A percentile compares a stretch with the other conserved stretches of the same genome.
These are phyloP conservation scores for Metarhizium album DNA, from an alignment of 2,329 filamentous ascomycete species.

Conservation along the genomic window DNA sequence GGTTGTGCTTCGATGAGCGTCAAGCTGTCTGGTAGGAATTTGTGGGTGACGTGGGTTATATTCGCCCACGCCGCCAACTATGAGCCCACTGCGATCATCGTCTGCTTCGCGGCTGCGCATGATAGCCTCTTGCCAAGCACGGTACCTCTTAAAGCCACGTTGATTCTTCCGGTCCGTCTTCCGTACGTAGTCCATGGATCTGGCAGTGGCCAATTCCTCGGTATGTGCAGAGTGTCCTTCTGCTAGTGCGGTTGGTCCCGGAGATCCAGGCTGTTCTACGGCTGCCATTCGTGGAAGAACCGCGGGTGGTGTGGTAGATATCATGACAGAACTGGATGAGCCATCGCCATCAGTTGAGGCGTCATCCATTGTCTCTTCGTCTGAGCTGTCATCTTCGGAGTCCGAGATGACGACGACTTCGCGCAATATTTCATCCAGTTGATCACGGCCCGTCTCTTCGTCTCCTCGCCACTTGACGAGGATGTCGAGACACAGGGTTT, in stretches of 20 bases:
- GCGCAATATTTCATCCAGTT: conserved; percentile 54
- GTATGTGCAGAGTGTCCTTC: neutral
- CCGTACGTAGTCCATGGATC: conserved; percentile 10
- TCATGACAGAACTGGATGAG: conserved; percentile 10
- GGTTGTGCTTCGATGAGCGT: neutral
- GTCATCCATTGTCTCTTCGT: conserved; percentile 23
- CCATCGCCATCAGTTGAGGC: conserved; percentile 20
- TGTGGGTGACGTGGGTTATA: conserved; percentile 3
- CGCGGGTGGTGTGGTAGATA: conserved; percentile 9
- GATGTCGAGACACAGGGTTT: conserved; percentile 49
- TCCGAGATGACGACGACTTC: conserved; percentile 59
- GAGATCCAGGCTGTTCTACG: conserved; percentile 1
- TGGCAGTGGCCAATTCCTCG: conserved; percentile 12
- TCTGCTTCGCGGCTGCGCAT: conserved; percentile 18
- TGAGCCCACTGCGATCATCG: conserved; percentile 10
- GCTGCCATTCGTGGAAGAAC: neutral
- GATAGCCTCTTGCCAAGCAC: conserved; percentile 31
- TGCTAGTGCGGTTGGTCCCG: conserved; percentile 1
- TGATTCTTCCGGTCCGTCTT: conserved; percentile 24
- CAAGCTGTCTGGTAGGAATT: conserved; percentile 3
- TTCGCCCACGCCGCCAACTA: conserved; percentile 6
- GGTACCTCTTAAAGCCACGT: conserved; percentile 36
- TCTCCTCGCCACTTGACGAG: conserved; percentile 64
- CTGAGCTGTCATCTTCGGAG: conserved; percentile 36
- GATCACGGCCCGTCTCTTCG: conserved; percentile 56